A percentile compares a stretch with the other conserved stretches of the same genome.
These are phyloP conservation scores for Westerdykella sp. DNA, from an alignment of 2,329 filamentous ascomycete genomes.

Conservation along the genomic window DNA sequence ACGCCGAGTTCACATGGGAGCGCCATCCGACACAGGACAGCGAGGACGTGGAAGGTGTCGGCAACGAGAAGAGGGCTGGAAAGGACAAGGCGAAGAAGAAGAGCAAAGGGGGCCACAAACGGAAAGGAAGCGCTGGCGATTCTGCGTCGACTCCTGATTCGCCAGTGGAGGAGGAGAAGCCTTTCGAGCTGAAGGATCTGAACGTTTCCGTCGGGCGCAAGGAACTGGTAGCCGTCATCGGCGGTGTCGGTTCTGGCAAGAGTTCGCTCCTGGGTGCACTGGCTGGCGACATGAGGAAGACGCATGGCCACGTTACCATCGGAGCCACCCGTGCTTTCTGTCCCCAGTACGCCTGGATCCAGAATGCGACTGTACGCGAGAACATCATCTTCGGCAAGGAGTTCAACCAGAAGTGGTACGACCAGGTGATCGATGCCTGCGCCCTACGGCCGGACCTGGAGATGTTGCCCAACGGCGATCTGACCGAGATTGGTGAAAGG, in stretches of 20 bases:
- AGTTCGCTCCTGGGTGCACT: conserved; percentile 81
- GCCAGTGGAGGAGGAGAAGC: conserved; percentile 47
- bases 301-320: conserved; percentile 63
- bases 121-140: conserved; percentile 37
- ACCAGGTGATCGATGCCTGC: conserved; percentile 77
- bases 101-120: conserved; percentile 42
- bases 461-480: conserved; percentile 83
- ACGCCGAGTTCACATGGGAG: conserved; percentile 87
- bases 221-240: conserved; percentile 79
- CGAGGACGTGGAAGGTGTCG: conserved; percentile 19
- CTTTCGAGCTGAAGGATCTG: conserved; percentile 66
- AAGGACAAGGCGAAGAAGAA: conserved; percentile 44
- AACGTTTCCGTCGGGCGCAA: conserved; percentile 64
- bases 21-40: conserved; percentile 49
- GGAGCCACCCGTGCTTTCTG: conserved; percentile 83
- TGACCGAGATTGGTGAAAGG: conserved; percentile 89
- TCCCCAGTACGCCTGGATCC: conserved; percentile 96
- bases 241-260: conserved; percentile 84
- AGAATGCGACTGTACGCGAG: conserved; percentile 78
- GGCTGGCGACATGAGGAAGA: conserved; percentile 90
- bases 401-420: conserved; percentile 69
- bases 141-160: conserved; percentile 49
- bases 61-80: not conserved
- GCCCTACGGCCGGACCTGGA: conserved; percentile 80
- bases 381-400: conserved; percentile 89